Evolutionary conservation across 495 filamentous ascomycete species (phyloP).

Genomic region (Penicillium robsamsonii): DNA sequence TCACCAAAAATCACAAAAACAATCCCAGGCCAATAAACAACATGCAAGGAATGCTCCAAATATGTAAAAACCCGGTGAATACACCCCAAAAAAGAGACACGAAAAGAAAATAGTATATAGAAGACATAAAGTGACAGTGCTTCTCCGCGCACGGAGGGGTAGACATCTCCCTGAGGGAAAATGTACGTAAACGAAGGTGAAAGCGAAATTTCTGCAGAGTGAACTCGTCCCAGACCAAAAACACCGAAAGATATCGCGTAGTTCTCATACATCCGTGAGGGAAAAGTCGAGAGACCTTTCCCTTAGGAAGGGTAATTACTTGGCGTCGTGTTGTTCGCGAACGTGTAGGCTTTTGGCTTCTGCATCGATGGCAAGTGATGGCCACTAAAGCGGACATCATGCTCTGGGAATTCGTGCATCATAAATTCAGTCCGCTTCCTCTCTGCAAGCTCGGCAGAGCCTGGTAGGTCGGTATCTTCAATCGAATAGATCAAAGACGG

Average conservation of each 20-base stretch:
- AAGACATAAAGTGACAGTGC: conserved; percentile 19
- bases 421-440: conserved; percentile 41
- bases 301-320: conserved; percentile 35
- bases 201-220: conserved; percentile 19
- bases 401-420: conserved; percentile 46
- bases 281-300: background rate
- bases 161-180: conserved; percentile 11
- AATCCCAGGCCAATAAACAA: conserved; percentile 33
- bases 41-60: conserved; percentile 30
- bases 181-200: conserved; percentile 2
- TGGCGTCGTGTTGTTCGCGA: conserved; percentile 42
- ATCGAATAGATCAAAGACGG: conserved; percentile 39
- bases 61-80: conserved; percentile 29
- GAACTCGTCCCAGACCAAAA: conserved; percentile 26
- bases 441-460: conserved; percentile 27
- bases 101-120: conserved; percentile 21
- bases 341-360: conserved; percentile 44
- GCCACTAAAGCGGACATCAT: conserved; percentile 38
- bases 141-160: conserved; percentile 16
- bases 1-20: conserved; percentile 20
- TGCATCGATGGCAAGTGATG: conserved; percentile 40
- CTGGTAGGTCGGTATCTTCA: conserved; percentile 35
- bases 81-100: conserved; percentile 27
- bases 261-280: conserved; percentile 29
- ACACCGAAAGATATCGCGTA: conserved; percentile 21